Evolutionary conservation across 2,329 filamentous ascomycete species (phyloP).

Genomic region (Apiospora phragmitis): DNA sequence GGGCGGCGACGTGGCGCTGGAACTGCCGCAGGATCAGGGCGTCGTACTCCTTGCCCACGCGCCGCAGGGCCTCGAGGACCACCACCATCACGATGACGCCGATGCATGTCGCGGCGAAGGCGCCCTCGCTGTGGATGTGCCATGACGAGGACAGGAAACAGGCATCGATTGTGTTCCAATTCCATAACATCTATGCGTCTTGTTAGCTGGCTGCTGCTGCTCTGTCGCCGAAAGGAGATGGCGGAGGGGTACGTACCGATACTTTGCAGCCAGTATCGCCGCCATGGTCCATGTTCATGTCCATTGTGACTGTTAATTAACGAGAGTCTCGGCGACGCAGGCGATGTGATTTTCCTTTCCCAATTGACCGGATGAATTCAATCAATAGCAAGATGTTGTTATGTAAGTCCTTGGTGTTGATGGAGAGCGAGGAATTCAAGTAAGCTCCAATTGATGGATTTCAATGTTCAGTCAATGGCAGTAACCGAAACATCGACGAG

Average conservation of each 20-base stretch:
- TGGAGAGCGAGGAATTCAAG: background rate
- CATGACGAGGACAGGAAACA: conserved; percentile 43
- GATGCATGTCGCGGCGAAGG: conserved; percentile 45
- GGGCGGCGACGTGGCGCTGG: conserved; percentile 33
- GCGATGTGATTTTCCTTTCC: background rate
- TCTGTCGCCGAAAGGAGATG: background rate
- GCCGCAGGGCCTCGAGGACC: conserved; percentile 40
- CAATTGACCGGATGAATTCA: background rate
- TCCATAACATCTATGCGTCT: conserved; percentile 44
- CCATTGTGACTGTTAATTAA: background rate
- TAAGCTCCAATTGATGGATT: background rate
- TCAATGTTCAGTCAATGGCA: background rate
- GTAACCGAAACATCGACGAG: background rate
- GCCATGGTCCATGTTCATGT: conserved; percentile 1
- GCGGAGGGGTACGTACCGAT: conserved; percentile 4
- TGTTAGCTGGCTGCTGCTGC: background rate
- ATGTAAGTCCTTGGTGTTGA: background rate
- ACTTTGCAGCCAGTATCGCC: background rate
- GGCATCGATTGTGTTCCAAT: conserved; percentile 43
- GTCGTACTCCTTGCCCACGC: conserved; percentile 44
- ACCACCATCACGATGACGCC: conserved; percentile 42
- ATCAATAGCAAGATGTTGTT: background rate
- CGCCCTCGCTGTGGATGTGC: conserved; percentile 40
- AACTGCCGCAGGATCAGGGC: conserved; percentile 40
- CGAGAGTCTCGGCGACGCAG: background rate